Evolutionary conservation across 352 stramenopile species (phyloP), one percentile per base, ranked within the genome.

Genomic region (Halophytophthora polymorphica): DNA sequence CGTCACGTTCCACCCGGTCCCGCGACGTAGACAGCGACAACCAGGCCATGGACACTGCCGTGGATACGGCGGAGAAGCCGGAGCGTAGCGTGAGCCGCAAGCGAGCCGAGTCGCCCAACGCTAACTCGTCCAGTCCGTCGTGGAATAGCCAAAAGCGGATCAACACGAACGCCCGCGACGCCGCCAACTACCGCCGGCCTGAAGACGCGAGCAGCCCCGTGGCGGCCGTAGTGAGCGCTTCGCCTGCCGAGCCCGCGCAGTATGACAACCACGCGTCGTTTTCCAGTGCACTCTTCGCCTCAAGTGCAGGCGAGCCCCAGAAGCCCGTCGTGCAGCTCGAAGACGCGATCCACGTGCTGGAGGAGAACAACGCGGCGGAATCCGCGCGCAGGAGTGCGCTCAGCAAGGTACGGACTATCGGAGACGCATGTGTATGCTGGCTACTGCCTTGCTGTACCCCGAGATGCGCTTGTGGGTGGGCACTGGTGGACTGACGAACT

Each of bases 311-410:
- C 33, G 37, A 10, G 28, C 13, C 22, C n/a, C 48, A 50, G n/a
- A 70, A 69, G 13, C 18, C 60, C 18, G 45, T 29, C 12, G 2
- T 37, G 1, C 41, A 64, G 21, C 61, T 90, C 29, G 71, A 88
- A 41, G 60, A 76, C 14, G 50, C 80, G 13, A 43, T 88, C 33
- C 50, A 57, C 22, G 42, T 62, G 11, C 48, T 88, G 3, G 53
- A 67, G 14, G 51, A 76, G 15, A 88, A 86, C 57, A 86, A 88
- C 46, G 40, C 58, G 21, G 63, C 55, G 2, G 66, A 83, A 1
- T 48, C 42, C 0, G 59, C 83, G 13, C 47, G 69, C 10, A 77
- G 69, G 43, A 52, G 53, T 3, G 66, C 69, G 2, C 67, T 88
- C 12, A 65, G 64, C 51, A 75, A 82, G 75, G 80, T 90, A 60